These are phyloP conservation scores for Mortierella hygrophila DNA, from an alignment of 192 early-diverging fungal genomes.

Conservation along the genomic window DNA sequence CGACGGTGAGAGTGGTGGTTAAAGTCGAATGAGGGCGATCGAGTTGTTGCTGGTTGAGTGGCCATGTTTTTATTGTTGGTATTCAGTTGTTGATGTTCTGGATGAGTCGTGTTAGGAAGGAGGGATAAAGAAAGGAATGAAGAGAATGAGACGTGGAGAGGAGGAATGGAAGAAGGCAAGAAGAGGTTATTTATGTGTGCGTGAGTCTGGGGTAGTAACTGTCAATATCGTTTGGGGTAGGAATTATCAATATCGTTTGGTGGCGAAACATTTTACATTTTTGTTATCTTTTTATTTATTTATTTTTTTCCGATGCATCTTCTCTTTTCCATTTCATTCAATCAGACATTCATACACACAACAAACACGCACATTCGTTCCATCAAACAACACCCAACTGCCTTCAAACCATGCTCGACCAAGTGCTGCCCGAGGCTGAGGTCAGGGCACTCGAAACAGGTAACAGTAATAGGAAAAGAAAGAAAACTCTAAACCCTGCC, in stretches of 20 bases:
- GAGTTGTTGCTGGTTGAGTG: too few relatives aligned
- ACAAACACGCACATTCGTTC: not conserved
- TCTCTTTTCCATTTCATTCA: not conserved
- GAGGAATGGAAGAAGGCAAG: not conserved
- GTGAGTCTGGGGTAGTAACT: not conserved
- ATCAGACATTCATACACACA: not conserved
- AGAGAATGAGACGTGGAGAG: not conserved
- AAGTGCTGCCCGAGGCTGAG: conserved; percentile 62
- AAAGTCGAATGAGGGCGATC: conserved; percentile 60
- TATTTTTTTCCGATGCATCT: too few relatives aligned
- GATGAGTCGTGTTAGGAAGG: not conserved
- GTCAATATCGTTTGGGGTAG: not conserved
- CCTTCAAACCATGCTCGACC: conserved; percentile 30
- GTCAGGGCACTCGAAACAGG: conserved; percentile 55
- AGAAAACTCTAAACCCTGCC: not conserved
- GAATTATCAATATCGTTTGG: not conserved
- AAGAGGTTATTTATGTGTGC: not conserved
- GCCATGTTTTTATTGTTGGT: too few relatives aligned
- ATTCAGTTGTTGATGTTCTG: not conserved
- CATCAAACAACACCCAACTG: not conserved
- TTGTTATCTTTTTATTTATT: not conserved
- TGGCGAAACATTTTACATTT: not conserved
- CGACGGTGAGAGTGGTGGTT: conserved; percentile 81
- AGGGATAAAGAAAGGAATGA: not conserved
- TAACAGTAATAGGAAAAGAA: not conserved